Evolutionary conservation across 2,329 filamentous ascomycete genomes (phyloP).

Genomic region (Leptographium radiaticola): DNA sequence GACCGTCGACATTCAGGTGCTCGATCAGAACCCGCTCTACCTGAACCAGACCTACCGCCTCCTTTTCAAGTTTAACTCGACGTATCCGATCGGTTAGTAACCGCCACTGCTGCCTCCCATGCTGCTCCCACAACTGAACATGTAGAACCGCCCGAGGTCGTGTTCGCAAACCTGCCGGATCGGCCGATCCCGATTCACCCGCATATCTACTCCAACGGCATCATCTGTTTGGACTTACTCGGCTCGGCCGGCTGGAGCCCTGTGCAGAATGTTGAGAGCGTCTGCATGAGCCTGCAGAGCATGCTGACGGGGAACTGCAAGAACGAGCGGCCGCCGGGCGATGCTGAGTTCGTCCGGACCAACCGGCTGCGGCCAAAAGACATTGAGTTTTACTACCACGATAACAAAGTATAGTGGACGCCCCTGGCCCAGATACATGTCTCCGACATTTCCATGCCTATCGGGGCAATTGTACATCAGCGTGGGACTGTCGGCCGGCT

Average conservation of each 20-base stretch:
- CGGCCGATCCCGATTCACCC: slow-evolving; percentile 83
- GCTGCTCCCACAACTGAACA: not conserved
- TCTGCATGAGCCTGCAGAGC: slow-evolving; percentile 95
- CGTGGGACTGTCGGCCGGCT: too few relatives aligned
- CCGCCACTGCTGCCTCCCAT: not conserved
- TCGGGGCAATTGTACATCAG: not conserved
- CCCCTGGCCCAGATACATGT: not conserved
- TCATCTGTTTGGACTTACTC: slow-evolving; percentile 92
- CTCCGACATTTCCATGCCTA: not conserved
- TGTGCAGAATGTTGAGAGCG: slow-evolving; percentile 91
- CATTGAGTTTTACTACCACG: slow-evolving; percentile 89
- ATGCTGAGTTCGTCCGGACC: slow-evolving; percentile 74
- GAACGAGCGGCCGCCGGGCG: slow-evolving; percentile 79
- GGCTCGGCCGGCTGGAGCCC: slow-evolving; percentile 85
- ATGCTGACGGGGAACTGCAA: slow-evolving; percentile 95
- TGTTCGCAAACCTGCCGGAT: slow-evolving; percentile 56
- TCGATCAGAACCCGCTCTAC: slow-evolving; percentile 87
- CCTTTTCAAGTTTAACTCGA: slow-evolving; percentile 70
- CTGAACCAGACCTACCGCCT: slow-evolving; percentile 66
- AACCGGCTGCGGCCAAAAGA: slow-evolving; percentile 73
- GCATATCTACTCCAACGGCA: slow-evolving; percentile 96
- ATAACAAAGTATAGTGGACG: slow-evolving; percentile 53
- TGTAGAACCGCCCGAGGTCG: slow-evolving; percentile 85
- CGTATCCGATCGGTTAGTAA: slow-evolving; percentile 75
- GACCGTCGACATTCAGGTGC: slow-evolving; percentile 81